phyloP scores from a whole-genome alignment of 257 asterid genomes.

The Catharanthus roseus region DNA sequence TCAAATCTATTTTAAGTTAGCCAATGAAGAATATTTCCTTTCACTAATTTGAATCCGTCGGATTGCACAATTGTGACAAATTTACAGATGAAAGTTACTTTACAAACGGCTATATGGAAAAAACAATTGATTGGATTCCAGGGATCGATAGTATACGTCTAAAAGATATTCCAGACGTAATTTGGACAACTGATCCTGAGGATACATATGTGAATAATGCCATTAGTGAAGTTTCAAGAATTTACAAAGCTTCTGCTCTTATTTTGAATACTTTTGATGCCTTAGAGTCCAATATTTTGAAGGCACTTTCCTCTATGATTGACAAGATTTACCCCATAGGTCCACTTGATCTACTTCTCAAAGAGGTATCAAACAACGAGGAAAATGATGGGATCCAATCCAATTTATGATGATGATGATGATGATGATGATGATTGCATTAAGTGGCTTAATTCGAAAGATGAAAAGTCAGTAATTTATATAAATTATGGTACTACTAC shows the following conservation, averaged over 20 bases:
- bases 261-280: slow-evolving; percentile 10
- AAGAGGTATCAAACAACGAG: background rate
- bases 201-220: background rate
- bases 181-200: slow-evolving; percentile 13
- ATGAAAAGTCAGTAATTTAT: slow-evolving; percentile 1
- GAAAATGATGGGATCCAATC: background rate
- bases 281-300: slow-evolving; percentile 9
- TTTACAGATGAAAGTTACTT: slow-evolving; percentile 13
- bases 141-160: slow-evolving; percentile 14
- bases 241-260: background rate
- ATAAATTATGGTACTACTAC: slow-evolving; percentile 14
- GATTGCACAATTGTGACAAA: too few relatives aligned
- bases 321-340: slow-evolving; percentile 13
- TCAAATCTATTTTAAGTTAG: too few relatives aligned
- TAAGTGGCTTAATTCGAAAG: slow-evolving; percentile 6
- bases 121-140: slow-evolving; percentile 20
- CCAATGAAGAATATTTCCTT: too few relatives aligned
- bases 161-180: background rate
- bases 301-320: background rate
- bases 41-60: too few relatives aligned
- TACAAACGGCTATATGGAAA: slow-evolving; percentile 16
- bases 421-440: slow-evolving; percentile 15
- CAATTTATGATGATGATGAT: slow-evolving; percentile 11
- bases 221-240: background rate
- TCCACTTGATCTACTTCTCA: slow-evolving; percentile 8